These are phyloP conservation scores for Persicaria tinctoria DNA, from an alignment of 148 eudicot genomes.

Conservation along the genomic window DNA sequence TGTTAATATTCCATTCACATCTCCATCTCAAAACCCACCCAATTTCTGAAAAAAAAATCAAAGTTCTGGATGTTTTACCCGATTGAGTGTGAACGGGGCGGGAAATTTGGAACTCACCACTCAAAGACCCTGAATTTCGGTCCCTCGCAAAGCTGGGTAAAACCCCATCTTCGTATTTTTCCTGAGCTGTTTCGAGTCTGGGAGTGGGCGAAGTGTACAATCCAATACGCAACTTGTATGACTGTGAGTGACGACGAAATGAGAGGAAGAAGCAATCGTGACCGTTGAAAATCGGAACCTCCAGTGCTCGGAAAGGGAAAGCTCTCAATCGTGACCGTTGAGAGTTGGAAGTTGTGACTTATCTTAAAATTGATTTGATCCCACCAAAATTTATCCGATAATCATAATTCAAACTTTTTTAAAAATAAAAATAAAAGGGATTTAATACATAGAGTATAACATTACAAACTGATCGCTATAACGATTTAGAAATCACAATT, in stretches of 20 bases:
- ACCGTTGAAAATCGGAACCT: neutral
- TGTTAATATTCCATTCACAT: slow-evolving; percentile 1
- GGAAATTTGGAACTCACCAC: neutral
- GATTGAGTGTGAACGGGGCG: neutral
- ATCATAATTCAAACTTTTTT: too few relatives aligned
- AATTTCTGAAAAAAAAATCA: neutral
- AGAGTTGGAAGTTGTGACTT: neutral
- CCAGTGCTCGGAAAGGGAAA: too few relatives aligned
- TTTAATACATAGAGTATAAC: too few relatives aligned
- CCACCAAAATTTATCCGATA: too few relatives aligned
- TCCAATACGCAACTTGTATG: neutral
- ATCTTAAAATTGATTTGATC: too few relatives aligned
- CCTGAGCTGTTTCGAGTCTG: too few relatives aligned
- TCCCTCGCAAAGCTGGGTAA: too few relatives aligned
- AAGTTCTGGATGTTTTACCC: neutral
- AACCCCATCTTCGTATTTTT: too few relatives aligned
- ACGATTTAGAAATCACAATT: too few relatives aligned
- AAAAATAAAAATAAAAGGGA: too few relatives aligned
- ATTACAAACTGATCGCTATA: too few relatives aligned
- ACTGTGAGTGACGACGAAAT: neutral
- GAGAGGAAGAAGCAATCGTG: neutral
- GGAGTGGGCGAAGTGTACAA: neutral
- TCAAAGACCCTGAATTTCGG: neutral
- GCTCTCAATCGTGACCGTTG: neutral
- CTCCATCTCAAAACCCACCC: neutral